These are phyloP conservation scores for Trichoderma afroharzianum DNA, from an alignment of 2,329 filamentous ascomycete species.

Conservation along the genomic window DNA sequence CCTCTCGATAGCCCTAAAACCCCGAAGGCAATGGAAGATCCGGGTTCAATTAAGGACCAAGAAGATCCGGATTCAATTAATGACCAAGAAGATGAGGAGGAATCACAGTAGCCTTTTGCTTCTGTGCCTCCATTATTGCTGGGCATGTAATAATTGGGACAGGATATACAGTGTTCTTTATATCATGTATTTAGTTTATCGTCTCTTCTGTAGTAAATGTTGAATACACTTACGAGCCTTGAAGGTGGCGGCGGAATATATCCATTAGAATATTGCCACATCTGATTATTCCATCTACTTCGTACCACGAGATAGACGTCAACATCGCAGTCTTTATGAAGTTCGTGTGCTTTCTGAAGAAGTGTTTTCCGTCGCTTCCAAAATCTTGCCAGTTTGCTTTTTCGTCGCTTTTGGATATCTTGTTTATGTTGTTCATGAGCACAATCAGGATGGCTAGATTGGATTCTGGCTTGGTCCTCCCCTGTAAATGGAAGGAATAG, in stretches of 20 bases:
- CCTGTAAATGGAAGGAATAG: background rate
- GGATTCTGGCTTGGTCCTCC: background rate
- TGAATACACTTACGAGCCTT: background rate
- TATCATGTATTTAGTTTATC: background rate
- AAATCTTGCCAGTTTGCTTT: constrained; percentile 6
- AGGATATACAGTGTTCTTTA: background rate
- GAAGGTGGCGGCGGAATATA: background rate
- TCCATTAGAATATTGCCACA: constrained; percentile 17
- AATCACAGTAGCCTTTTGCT: background rate
- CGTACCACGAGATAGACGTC: constrained; percentile 14
- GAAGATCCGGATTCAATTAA: background rate
- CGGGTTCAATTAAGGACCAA: background rate
- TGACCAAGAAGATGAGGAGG: background rate
- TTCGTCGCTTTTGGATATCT: constrained; percentile 1
- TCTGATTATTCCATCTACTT: constrained; percentile 17
- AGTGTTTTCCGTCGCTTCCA: constrained; percentile 17
- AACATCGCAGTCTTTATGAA: too few relatives aligned
- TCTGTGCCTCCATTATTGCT: background rate
- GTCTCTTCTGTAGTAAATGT: background rate
- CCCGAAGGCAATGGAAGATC: background rate
- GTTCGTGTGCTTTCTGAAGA: constrained; percentile 16
- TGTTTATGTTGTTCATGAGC: background rate
- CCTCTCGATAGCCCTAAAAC: background rate
- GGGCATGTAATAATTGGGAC: background rate
- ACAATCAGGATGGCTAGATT: background rate